Evolutionary conservation across 805 yeast genomes (phyloP).

Genomic region (Barnettozyma californica): DNA sequence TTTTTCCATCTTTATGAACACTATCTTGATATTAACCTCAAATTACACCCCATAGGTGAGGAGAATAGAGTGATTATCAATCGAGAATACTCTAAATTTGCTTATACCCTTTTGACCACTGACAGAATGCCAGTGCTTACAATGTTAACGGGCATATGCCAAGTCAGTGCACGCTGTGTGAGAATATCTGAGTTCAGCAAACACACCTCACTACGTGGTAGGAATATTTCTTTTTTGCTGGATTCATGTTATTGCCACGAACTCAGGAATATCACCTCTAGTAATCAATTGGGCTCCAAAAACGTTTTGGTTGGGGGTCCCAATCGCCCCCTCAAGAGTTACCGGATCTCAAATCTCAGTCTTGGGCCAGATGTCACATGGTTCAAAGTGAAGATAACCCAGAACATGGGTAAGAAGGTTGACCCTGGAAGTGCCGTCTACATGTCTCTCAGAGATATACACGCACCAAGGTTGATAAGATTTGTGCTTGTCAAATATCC

Average conservation of each 20-base stretch:
- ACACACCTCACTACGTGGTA: not conserved
- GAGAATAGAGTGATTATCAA: not conserved
- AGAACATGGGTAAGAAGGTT: not conserved
- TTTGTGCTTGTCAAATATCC: not conserved
- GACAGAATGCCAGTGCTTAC: not conserved
- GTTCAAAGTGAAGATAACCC: not conserved
- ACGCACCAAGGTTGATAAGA: not conserved
- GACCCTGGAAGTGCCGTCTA: not conserved
- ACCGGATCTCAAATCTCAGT: not conserved
- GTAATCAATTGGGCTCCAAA: conserved; percentile 37
- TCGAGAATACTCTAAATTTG: not conserved
- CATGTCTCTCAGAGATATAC: not conserved
- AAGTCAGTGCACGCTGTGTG: not conserved
- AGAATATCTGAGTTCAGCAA: not conserved
- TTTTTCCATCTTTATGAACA: not conserved
- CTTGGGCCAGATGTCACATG: not conserved
- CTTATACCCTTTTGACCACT: not conserved
- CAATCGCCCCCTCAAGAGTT: not conserved
- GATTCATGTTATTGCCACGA: not conserved
- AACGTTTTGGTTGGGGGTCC: not conserved
- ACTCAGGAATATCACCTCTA: conserved; percentile 47
- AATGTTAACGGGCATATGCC: not conserved
- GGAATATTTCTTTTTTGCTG: not conserved
- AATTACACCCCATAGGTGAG: not conserved
- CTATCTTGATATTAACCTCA: not conserved